Percentiles rank a stretch among this genome's conserved stretches.
These are phyloP conservation scores for Castanea sativa DNA, from an alignment of 306 rosid species.

Conservation along the genomic window DNA sequence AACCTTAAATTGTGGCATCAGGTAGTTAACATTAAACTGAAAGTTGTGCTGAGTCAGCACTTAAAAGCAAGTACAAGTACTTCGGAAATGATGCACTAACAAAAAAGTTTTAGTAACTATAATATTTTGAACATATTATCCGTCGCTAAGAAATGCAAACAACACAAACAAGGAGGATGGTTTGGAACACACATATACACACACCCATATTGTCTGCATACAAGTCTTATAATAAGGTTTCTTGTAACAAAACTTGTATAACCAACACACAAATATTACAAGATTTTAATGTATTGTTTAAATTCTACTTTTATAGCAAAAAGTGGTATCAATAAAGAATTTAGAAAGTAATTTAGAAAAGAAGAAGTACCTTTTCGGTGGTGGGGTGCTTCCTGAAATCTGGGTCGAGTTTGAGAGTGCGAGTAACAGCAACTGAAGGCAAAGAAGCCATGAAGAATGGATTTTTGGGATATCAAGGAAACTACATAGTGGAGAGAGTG, in stretches of 20 bases:
- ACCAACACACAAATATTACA: neutral
- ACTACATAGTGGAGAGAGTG: neutral
- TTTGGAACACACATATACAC: no score
- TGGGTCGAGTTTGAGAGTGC: slow-evolving; percentile 59
- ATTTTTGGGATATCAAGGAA: neutral
- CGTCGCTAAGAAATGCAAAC: neutral
- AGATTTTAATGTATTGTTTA: no score
- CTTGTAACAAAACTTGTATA: neutral
- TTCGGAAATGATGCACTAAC: neutral
- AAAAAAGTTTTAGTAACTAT: neutral
- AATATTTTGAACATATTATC: neutral
- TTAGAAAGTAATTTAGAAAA: neutral
- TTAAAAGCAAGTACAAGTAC: neutral
- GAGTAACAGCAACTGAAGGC: slow-evolving; percentile 52
- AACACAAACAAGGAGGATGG: neutral
- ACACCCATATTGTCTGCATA: neutral
- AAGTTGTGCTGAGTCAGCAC: neutral
- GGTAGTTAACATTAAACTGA: neutral
- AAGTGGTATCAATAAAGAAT: neutral
- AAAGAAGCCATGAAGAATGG: slow-evolving; percentile 59
- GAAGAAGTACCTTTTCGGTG: slow-evolving; percentile 49
- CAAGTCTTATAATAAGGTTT: neutral
- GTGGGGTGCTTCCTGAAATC: slow-evolving; percentile 53
- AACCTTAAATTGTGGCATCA: neutral
- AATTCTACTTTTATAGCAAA: neutral